These are phyloP conservation scores for Kodamaea kakaduensis DNA, from an alignment of 805 yeast species.

Conservation along the genomic window DNA sequence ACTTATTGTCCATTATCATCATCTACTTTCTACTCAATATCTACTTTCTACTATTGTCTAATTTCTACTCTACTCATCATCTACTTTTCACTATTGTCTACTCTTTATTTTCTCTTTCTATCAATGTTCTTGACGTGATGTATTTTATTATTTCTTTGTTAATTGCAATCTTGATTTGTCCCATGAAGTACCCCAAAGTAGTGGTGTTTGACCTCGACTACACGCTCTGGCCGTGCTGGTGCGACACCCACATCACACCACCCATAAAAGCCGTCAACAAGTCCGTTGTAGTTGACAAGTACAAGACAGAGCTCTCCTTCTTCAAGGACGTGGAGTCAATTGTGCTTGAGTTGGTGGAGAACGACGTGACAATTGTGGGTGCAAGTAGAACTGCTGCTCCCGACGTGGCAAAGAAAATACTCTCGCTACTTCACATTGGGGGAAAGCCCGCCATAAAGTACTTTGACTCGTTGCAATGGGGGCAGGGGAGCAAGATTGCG, in stretches of 20 bases:
- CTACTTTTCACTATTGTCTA: too few species aligned
- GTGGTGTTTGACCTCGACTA: conserved; percentile 75
- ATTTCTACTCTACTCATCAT: too few species aligned
- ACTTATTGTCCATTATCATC: too few species aligned
- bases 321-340: conserved; percentile 69
- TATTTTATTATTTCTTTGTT: too few species aligned
- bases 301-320: conserved; percentile 53
- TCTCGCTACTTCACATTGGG: conserved; percentile 50
- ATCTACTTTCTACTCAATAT: too few species aligned
- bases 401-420: conserved; percentile 62
- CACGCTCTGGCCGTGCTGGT: conserved; percentile 82
- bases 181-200: conserved; percentile 32
- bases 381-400: conserved; percentile 84
- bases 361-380: conserved; percentile 51
- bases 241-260: conserved; percentile 65
- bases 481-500: conserved; percentile 54
- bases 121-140: too few species aligned
- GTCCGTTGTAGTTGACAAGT: conserved; percentile 44
- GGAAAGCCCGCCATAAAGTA: conserved; percentile 47
- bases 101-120: too few species aligned
- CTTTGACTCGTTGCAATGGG: conserved; percentile 66
- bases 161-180: too few species aligned
- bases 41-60: too few species aligned
- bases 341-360: conserved; percentile 45
- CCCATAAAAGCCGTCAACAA: conserved; percentile 36